Base-by-base conservation (phyloP, 768 basidiomycete genomes). In the Crepidotus variabilis region DNA sequence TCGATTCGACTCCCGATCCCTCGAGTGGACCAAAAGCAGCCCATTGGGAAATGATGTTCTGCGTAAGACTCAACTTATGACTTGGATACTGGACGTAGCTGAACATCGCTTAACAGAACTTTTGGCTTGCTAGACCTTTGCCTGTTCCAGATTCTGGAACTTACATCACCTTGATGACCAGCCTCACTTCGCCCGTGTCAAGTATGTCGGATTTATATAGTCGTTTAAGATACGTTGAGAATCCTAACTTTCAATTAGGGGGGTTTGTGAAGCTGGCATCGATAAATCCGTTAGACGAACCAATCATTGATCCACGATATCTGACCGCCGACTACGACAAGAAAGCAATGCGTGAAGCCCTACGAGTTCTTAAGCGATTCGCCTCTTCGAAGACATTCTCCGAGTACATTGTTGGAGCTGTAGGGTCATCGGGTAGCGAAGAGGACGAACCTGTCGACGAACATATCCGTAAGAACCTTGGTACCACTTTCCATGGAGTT, bases 221-320 rank as follows among this genome's bases (percentile, higher is more conserved):
- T 20, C 39, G 18, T 43, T 34, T 33, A 18, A n/a, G 14, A 20
- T 43, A 47, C 32, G 24, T 48, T 7, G 24, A 45, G n/a, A n/a
- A n/a, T n/a, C n/a, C 16, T 32, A 24, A 5, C 3, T 50, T 13
- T n/a, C 32, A 14, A 21, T 10, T 46, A 76, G 75, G 73, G 48
- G 76, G 76, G 16, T 64, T 63, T 13, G 56, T 75, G 13, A 70
- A 63, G 11, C 57, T 83, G 46, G 73, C 69, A 43, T 76, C 79
- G 10, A 72, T 67, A 21, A 67, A 76, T 59, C 72, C 81, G 9
- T 82, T 83, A 65, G 70, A 68, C 32, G 45, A 67, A 23, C 82
- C 84, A 0, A 54, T 71, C 32, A 81, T 86, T 63, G 73, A 86
- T 61, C 79, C 82, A 4, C 74, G 74, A 46, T 76, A 78, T 66